Evolutionary conservation across 805 yeast species (phyloP).

Genomic region (Priceomyces carsonii): DNA sequence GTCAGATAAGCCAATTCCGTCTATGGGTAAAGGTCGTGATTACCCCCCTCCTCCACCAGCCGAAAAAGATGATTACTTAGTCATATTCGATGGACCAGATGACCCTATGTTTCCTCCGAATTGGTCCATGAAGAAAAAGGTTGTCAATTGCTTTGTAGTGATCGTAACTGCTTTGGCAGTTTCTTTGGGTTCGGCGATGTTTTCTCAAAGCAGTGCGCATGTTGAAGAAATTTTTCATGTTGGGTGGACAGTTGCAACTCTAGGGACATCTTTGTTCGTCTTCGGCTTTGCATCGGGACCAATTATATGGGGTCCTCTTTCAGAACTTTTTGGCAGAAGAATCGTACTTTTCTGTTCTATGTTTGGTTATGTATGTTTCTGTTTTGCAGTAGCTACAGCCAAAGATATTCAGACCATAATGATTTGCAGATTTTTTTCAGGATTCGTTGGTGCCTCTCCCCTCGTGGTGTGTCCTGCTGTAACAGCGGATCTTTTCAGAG

Average conservation of each 20-base stretch:
- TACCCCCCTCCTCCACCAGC: slow-evolving; percentile 67
- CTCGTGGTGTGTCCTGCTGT: slow-evolving; percentile 83
- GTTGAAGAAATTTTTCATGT: slow-evolving; percentile 55
- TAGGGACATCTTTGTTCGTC: slow-evolving; percentile 81
- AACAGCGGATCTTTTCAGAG: slow-evolving; percentile 78
- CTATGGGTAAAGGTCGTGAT: slow-evolving; percentile 67
- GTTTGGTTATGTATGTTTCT: slow-evolving; percentile 37
- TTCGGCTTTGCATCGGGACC: slow-evolving; percentile 95
- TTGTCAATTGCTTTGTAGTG: slow-evolving; percentile 23
- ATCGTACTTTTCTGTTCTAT: slow-evolving; percentile 45
- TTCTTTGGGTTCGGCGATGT: slow-evolving; percentile 83
- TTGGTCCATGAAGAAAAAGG: slow-evolving; percentile 50
- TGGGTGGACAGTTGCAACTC: slow-evolving; percentile 65
- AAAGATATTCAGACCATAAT: slow-evolving; percentile 75
- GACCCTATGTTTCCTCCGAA: slow-evolving; percentile 84
- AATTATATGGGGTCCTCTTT: slow-evolving; percentile 63
- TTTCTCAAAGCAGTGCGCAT: slow-evolving; percentile 58
- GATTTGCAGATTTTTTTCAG: slow-evolving; percentile 78
- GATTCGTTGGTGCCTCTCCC: slow-evolving; percentile 82
- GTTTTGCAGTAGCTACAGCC: slow-evolving; percentile 73
- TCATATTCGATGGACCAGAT: slow-evolving; percentile 72
- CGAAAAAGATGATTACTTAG: slow-evolving; percentile 56
- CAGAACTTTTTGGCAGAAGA: slow-evolving; percentile 38
- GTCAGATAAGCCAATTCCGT: slow-evolving; percentile 31
- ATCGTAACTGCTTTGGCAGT: slow-evolving; percentile 40